Percentiles rank a stretch among this genome's conserved stretches.
These are phyloP conservation scores for Melanopsichium pennsylvanicum DNA, from an alignment of 1,284 basidiomycete genomes.

Conservation along the genomic window DNA sequence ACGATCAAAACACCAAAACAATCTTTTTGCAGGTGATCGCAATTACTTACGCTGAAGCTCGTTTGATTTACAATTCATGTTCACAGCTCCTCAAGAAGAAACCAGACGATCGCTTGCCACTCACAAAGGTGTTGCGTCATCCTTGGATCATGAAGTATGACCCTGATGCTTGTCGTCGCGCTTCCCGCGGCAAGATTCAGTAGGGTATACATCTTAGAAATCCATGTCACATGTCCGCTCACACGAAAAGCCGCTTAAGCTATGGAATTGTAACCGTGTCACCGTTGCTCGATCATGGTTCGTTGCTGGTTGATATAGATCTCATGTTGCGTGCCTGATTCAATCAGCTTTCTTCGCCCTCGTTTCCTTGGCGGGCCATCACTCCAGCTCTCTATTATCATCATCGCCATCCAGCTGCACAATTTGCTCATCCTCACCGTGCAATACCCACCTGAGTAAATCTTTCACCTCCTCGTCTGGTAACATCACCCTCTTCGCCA, in stretches of 20 bases:
- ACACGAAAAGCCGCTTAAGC: too few relatives aligned
- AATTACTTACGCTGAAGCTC: too few relatives aligned
- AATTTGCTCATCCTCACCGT: neutral
- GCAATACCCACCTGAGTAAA: conserved; percentile 24
- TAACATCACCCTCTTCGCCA: neutral
- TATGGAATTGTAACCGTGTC: neutral
- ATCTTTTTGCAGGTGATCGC: too few relatives aligned
- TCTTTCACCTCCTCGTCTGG: conserved; percentile 8
- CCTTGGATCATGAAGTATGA: conserved; percentile 90
- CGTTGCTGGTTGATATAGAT: too few relatives aligned
- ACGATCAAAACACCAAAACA: neutral
- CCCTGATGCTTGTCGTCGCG: conserved; percentile 52
- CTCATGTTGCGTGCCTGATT: neutral
- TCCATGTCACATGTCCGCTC: too few relatives aligned
- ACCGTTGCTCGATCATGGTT: neutral
- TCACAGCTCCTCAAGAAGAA: conserved; percentile 83
- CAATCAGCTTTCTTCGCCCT: neutral
- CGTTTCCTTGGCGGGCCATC: too few relatives aligned
- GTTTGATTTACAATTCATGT: neutral
- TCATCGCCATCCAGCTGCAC: too few relatives aligned
- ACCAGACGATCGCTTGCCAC: conserved; percentile 81
- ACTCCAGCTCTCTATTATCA: too few relatives aligned
- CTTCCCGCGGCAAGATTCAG: conserved; percentile 47
- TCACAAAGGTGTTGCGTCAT: conserved; percentile 81
- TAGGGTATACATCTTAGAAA: too few relatives aligned